Percentiles rank a stretch among this genome's conserved stretches.
Evolutionary conservation across 78 protist species (phyloP).

Genomic region (Dictyostelium firmibasis): DNA sequence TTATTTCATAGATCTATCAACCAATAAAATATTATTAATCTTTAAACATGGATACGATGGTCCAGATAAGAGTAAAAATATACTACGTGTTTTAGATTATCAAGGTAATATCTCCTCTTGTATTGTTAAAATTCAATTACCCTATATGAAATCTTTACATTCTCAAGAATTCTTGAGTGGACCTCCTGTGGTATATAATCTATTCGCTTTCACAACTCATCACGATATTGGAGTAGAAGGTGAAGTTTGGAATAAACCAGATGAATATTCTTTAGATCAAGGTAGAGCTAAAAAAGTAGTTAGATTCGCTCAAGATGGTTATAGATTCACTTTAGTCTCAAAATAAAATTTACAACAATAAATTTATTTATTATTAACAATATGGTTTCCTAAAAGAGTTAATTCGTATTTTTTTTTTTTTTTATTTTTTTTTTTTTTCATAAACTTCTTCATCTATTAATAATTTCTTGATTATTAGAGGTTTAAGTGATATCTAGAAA

Average conservation of each 20-base stretch:
- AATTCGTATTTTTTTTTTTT: too few species aligned
- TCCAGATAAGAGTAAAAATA: not conserved
- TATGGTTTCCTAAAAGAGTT: too few species aligned
- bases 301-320: constrained; percentile 37
- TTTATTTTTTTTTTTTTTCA: too few species aligned
- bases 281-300: constrained; percentile 35
- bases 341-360: not conserved
- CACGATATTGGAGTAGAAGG: constrained; percentile 29
- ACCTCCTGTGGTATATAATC: not conserved
- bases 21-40: not conserved
- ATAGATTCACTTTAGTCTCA: not conserved
- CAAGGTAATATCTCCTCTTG: constrained; percentile 45
- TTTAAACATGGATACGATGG: constrained; percentile 19
- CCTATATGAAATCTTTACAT: not conserved
- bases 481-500: too few species aligned
- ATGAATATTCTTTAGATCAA: constrained; percentile 35
- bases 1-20: not conserved
- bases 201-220: constrained; percentile 8
- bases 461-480: too few species aligned
- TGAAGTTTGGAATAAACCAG: constrained; percentile 32
- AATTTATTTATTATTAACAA: not conserved
- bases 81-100: constrained; percentile 14
- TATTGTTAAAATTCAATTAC: constrained; percentile 20
- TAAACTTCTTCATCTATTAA: too few species aligned
- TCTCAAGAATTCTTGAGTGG: not conserved